phyloP scores from a whole-genome alignment of 1,284 basidiomycete genomes.

The Rhodotorula sp. region DNA sequence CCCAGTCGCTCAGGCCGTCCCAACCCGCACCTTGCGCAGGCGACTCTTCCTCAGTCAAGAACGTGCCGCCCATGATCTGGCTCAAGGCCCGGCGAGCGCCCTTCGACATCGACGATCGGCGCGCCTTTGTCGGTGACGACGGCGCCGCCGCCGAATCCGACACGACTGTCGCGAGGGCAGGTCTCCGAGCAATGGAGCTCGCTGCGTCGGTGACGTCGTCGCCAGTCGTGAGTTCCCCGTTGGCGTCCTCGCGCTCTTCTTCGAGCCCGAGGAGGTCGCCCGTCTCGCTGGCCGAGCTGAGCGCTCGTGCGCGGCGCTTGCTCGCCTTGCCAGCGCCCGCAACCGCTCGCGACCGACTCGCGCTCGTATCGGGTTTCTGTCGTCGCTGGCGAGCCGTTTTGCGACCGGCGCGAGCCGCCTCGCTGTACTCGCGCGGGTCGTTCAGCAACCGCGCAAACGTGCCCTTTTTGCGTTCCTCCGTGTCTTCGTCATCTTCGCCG shows the following conservation, averaged over 20 bases:
- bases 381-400: conserved; percentile 40
- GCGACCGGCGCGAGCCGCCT: conserved; percentile 31
- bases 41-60: conserved; percentile 55
- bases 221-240: neutral
- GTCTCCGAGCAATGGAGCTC: no score
- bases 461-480: conserved; percentile 50
- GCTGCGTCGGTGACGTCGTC: neutral
- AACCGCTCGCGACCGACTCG: conserved; percentile 17
- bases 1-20: conserved; percentile 73
- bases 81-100: conserved; percentile 23
- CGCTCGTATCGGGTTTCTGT: conserved; percentile 25
- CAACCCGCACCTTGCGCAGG: conserved; percentile 54
- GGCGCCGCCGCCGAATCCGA: no score
- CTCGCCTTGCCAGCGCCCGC: neutral
- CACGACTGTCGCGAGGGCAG: neutral
- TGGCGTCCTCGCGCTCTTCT: conserved; percentile 3
- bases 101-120: conserved; percentile 15
- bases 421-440: conserved; percentile 33
- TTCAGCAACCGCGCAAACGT: conserved; percentile 35
- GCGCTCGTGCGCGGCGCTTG: neutral
- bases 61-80: conserved; percentile 41
- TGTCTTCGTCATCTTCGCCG: conserved; percentile 60
- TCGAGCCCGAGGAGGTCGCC: conserved; percentile 35
- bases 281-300: conserved; percentile 21
- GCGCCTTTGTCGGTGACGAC: neutral